Percentiles rank a stretch among this genome's conserved stretches.
phyloP scores from a whole-genome alignment of 148 eudicot genomes.

The Persicaria tinctoria region DNA sequence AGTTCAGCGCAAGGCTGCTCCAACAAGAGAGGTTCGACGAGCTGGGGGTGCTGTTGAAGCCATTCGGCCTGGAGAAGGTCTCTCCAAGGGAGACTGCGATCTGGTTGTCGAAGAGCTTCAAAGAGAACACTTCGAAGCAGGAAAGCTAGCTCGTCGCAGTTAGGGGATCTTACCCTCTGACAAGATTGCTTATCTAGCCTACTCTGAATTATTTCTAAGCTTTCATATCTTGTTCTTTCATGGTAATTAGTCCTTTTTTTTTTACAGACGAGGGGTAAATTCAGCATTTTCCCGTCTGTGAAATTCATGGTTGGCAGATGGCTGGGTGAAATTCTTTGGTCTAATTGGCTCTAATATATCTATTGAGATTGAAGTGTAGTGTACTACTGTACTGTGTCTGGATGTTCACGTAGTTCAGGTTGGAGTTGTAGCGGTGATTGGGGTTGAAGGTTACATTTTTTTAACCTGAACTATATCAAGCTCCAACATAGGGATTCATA shows the following conservation, averaged over 20 bases:
- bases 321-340: not conserved
- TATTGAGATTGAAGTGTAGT: not conserved
- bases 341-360: not conserved
- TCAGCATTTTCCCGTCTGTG: constrained; percentile 6
- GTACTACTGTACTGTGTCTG: no score
- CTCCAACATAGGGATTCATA: no score
- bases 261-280: not conserved
- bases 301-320: not conserved
- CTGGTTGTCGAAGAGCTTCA: constrained; percentile 91
- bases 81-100: constrained; percentile 98
- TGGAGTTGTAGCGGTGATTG: not conserved
- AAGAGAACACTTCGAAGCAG: constrained; percentile 52
- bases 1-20: constrained; percentile 83
- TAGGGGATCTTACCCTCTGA: not conserved
- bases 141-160: constrained; percentile 21
- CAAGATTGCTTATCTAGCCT: not conserved
- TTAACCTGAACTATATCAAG: no score
- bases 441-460: no score
- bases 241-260: not conserved
- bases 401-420: not conserved
- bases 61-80: constrained; percentile 89
- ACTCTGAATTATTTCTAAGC: not conserved
- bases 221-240: not conserved
- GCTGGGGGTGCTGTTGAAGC: constrained; percentile 75
- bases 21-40: constrained; percentile 76